phyloP scores from a whole-genome alignment of 23 red algal genomes.

The Chondrus crispus region DNA sequence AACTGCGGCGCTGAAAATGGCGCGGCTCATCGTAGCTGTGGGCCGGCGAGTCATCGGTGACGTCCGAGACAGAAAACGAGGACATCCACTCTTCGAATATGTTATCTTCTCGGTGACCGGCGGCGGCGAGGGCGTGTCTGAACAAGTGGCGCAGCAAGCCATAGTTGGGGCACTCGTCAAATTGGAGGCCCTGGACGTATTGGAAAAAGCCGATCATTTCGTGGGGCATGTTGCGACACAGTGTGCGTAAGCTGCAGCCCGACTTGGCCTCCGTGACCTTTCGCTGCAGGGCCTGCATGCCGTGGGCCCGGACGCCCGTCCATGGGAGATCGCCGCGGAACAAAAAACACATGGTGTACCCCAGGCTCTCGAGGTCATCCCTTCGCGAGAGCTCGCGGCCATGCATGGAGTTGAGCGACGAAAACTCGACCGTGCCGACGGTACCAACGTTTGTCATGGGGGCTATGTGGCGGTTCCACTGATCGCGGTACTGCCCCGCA shows the following conservation, averaged over 20 bases:
- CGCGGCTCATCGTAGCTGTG: neutral
- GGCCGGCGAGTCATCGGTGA: neutral
- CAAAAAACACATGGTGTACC: slow-evolving; percentile 33
- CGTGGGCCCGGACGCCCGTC: slow-evolving; percentile 8
- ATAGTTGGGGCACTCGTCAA: slow-evolving; percentile 39
- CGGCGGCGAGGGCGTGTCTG: neutral
- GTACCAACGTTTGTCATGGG: no score
- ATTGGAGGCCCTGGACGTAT: slow-evolving; percentile 24
- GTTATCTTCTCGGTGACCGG: neutral
- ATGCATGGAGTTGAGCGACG: slow-evolving; percentile 17
- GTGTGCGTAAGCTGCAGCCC: neutral
- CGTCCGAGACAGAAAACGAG: slow-evolving; percentile 43
- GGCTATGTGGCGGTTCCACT: neutral
- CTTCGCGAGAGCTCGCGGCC: slow-evolving; percentile 21
- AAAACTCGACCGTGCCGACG: slow-evolving; percentile 37
- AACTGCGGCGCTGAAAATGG: neutral
- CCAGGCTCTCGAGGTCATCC: slow-evolving; percentile 46
- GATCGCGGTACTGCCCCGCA: slow-evolving; percentile 37
- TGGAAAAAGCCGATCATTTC: slow-evolving; percentile 45
- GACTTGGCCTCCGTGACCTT: slow-evolving; percentile 8
- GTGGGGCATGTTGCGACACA: slow-evolving; percentile 27
- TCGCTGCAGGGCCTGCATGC: slow-evolving; percentile 3
- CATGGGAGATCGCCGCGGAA: slow-evolving; percentile 26
- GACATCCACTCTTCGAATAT: slow-evolving; percentile 58
- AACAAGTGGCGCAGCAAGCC: slow-evolving; percentile 26